Evolutionary conservation across 306 rosid species (phyloP).

Genomic region (Urtica urens): DNA sequence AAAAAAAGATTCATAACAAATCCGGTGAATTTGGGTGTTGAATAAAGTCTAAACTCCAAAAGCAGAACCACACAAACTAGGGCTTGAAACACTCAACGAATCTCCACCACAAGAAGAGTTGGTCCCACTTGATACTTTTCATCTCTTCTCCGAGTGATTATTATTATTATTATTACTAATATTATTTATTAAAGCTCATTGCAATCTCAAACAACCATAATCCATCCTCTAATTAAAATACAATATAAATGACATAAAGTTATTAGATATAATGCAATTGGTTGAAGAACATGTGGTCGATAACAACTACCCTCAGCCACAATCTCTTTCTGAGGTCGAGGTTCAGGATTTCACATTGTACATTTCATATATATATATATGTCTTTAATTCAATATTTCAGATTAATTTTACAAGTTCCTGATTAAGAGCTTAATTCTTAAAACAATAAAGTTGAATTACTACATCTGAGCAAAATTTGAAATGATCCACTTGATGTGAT

Average conservation of each 20-base stretch:
- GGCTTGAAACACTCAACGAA: constrained; percentile 19
- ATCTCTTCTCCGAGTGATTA: not conserved
- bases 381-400: constrained; percentile 2
- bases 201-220: not conserved
- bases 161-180: no score
- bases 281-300: constrained; percentile 20
- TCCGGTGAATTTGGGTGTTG: constrained; percentile 2
- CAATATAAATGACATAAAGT: not conserved
- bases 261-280: constrained; percentile 22
- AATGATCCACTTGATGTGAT: constrained; percentile 16
- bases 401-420: not conserved
- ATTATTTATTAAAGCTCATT: constrained; percentile 1
- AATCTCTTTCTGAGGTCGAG: constrained; percentile 32
- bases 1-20: no score
- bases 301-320: constrained; percentile 44
- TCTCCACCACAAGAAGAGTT: constrained; percentile 44
- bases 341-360: no score
- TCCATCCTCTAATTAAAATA: not conserved
- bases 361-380: no score
- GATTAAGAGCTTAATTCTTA: constrained; percentile 6
- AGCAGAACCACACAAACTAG: constrained; percentile 27
- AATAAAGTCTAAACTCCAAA: constrained; percentile 5
- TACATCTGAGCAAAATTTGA: not conserved
- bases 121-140: constrained; percentile 7
- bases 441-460: constrained; percentile 7